Percentiles rank a stretch among this genome's conserved stretches.
These are phyloP conservation scores for Inonotus obliquus DNA, from an alignment of 1,284 basidiomycete genomes.

Conservation along the genomic window DNA sequence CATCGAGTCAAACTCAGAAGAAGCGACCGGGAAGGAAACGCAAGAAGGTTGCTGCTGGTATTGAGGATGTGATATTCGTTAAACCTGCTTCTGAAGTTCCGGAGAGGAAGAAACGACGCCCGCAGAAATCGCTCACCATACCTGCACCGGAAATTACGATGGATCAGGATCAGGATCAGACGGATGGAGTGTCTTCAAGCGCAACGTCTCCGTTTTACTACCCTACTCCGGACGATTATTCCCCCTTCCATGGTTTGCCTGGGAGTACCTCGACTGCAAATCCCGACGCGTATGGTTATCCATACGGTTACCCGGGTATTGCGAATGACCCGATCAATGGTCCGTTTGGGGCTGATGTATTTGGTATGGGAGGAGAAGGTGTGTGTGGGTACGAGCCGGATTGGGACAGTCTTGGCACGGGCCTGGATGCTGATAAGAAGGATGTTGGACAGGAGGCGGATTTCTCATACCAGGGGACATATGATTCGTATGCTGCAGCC, in stretches of 20 bases:
- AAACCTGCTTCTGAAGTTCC: background rate
- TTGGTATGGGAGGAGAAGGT: background rate
- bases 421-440: background rate
- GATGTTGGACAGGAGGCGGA: background rate
- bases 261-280: background rate
- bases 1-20: background rate
- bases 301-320: background rate
- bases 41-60: background rate
- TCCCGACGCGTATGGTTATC: background rate
- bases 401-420: background rate
- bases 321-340: background rate
- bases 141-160: conserved; percentile 1
- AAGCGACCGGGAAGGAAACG: background rate
- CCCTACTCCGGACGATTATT: conserved; percentile 2
- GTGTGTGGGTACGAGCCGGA: background rate
- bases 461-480: background rate
- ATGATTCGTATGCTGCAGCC: background rate
- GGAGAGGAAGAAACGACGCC: background rate
- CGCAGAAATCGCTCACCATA: background rate
- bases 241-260: background rate
- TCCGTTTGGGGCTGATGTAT: background rate
- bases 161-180: conserved; percentile 2
- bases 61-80: background rate
- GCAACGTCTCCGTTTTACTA: background rate
- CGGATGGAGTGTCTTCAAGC: background rate